These are phyloP conservation scores for Phytophthora brassicae DNA, from an alignment of 352 stramenopile genomes.

Conservation along the genomic window DNA sequence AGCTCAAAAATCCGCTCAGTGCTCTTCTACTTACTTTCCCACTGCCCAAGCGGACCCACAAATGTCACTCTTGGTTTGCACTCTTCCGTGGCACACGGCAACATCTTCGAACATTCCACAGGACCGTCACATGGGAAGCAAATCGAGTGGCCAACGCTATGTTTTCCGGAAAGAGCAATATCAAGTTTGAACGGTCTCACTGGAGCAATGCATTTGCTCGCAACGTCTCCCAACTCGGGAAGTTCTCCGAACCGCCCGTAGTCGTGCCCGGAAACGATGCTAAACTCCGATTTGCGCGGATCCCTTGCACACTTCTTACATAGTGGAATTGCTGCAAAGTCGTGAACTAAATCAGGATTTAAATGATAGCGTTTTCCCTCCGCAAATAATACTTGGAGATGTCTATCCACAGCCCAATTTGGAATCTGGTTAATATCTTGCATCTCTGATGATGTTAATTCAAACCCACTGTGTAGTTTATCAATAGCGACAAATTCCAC, in stretches of 20 bases:
- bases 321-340: not conserved
- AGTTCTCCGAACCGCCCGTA: not conserved
- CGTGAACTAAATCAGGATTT: slow-evolving; percentile 4
- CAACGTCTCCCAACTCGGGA: not conserved
- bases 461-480: not conserved
- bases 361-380: not conserved
- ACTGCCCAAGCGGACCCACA: not conserved
- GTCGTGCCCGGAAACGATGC: slow-evolving; percentile 14
- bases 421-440: not conserved
- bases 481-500: not conserved
- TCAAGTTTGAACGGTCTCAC: not conserved
- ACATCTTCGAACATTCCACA: not conserved
- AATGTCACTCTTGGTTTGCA: slow-evolving; percentile 7
- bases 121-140: slow-evolving; percentile 5
- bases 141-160: slow-evolving; percentile 2
- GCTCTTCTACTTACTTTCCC: not conserved
- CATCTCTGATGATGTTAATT: not conserved
- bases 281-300: not conserved
- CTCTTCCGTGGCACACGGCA: not conserved
- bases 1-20: not conserved
- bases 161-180: not conserved
- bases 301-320: not conserved
- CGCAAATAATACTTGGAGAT: not conserved
- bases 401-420: not conserved
- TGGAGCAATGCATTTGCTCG: slow-evolving; percentile 5